A percentile compares a stretch with the other conserved stretches of the same genome.
Evolutionary conservation across 2,329 filamentous ascomycete species (phyloP).

Genomic region (Cordyceps militaris): DNA sequence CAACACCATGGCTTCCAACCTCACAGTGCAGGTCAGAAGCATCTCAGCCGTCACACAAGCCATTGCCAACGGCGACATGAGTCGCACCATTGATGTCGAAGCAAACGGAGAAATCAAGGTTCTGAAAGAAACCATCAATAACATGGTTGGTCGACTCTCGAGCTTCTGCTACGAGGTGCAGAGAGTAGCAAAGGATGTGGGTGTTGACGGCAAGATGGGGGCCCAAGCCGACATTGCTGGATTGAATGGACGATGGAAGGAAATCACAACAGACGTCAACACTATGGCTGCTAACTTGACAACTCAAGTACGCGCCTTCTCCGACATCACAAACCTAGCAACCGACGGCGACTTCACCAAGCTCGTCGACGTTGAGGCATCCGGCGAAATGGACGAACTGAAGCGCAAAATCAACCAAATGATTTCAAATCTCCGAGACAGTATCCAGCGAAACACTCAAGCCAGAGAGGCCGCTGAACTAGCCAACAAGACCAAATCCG

Average conservation of each 20-base stretch:
- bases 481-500: constrained; percentile 96
- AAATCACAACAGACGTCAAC: constrained; percentile 95
- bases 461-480: constrained; percentile 93
- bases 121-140: constrained; percentile 93
- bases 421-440: constrained; percentile 92
- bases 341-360: constrained; percentile 97
- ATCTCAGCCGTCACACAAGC: constrained; percentile 93
- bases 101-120: constrained; percentile 92
- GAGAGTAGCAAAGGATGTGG: constrained; percentile 90
- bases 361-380: constrained; percentile 92
- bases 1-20: constrained; percentile 66
- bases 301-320: constrained; percentile 94
- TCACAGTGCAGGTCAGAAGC: constrained; percentile 63
- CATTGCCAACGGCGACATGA: constrained; percentile 93
- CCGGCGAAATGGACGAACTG: constrained; percentile 97
- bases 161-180: constrained; percentile 97
- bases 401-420: constrained; percentile 99
- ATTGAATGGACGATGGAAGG: constrained; percentile 91
- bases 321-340: constrained; percentile 95
- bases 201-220: constrained; percentile 97
- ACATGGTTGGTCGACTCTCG: constrained; percentile 94
- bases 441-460: constrained; percentile 92
- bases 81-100: constrained; percentile 89
- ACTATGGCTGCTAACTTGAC: constrained; percentile 79
- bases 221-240: constrained; percentile 92